Base-by-base conservation (phyloP, 805 yeast species). In the Saccharomycopsis oosterbeekiorum region DNA sequence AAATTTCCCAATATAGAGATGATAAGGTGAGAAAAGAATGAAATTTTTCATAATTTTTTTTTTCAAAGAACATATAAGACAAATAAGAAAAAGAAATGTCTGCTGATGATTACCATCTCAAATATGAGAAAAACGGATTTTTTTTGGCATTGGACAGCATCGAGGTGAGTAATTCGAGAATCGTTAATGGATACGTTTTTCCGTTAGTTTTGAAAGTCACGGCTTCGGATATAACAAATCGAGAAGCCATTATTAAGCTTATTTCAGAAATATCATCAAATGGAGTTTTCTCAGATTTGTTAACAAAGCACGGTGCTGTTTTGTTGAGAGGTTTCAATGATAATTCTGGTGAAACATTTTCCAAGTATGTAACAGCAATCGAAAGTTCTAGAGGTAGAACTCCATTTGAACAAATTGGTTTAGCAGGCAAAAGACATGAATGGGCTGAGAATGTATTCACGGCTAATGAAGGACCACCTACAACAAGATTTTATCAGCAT, bases 381-480 rank as follows among this genome's bases (percentile, higher is more conserved):
- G 71, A 68, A 24, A 41, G 34, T 8, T 47, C 57, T 19, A 66
- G 73, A 26, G 71, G 70, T 2, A 63, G 65, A 26, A 61, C 59
- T 34, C 62, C 57, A 4, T 73, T 72, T 60, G 66, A 59, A 21
- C 75, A 73, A 60, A 69, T 66, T 56, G 76, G 75, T 4, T 63
- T 71, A 0, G 60, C 70, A 2, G 74, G 70, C 1, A 58, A 65
- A 36, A 66, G 76, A 60, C 67, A 68, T 19, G 58, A 62, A 15
- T 62, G 69, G 10, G 70, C 68, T 3, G 68, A 67, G 9, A 58
- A 65, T 51, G 41, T 73, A 15, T 65, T 65, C 47, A 71, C 74
- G 14, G 76, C 76, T 17, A 71, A 71, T 55, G 75, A 71, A 62
- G 71, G 75, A 0, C 70, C 73, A 5, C 62, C 70, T 2, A 60